phyloP scores from a whole-genome alignment of 257 asterid genomes.

The Petrea volubilis region DNA sequence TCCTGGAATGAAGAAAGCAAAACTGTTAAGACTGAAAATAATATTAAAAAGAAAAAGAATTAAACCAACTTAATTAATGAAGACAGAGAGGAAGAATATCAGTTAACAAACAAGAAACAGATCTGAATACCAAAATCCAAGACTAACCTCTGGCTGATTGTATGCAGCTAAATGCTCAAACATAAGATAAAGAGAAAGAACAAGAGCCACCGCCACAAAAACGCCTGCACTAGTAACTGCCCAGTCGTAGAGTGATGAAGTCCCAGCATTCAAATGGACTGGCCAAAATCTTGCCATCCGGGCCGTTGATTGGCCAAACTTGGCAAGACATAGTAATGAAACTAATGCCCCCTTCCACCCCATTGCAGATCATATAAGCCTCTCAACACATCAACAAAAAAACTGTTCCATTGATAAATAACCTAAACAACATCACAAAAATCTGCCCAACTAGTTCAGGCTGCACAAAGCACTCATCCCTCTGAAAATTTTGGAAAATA shows the following conservation, averaged over 20 bases:
- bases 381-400: slow-evolving; percentile 25
- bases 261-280: slow-evolving; percentile 33
- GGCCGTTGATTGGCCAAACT: slow-evolving; percentile 57
- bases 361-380: slow-evolving; percentile 49
- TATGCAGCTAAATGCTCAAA: slow-evolving; percentile 93
- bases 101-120: not conserved
- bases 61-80: not conserved
- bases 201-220: slow-evolving; percentile 76
- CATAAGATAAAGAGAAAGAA: slow-evolving; percentile 77
- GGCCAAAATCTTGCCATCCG: slow-evolving; percentile 51
- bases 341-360: slow-evolving; percentile 58
- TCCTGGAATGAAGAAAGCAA: slow-evolving; percentile 62
- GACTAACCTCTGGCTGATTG: slow-evolving; percentile 89
- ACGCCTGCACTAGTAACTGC: slow-evolving; percentile 75
- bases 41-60: not conserved
- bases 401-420: slow-evolving; percentile 14
- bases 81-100: not conserved
- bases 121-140: not conserved
- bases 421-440: slow-evolving; percentile 5
- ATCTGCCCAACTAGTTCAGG: slow-evolving; percentile 1
- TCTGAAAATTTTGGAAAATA: not conserved
- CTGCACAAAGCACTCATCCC: not conserved
- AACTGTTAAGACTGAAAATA: slow-evolving; percentile 8
- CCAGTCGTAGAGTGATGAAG: slow-evolving; percentile 67
- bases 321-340: slow-evolving; percentile 38